These are phyloP conservation scores for Aspergillus avenaceus DNA, from an alignment of 495 filamentous ascomycete genomes.

Conservation along the genomic window DNA sequence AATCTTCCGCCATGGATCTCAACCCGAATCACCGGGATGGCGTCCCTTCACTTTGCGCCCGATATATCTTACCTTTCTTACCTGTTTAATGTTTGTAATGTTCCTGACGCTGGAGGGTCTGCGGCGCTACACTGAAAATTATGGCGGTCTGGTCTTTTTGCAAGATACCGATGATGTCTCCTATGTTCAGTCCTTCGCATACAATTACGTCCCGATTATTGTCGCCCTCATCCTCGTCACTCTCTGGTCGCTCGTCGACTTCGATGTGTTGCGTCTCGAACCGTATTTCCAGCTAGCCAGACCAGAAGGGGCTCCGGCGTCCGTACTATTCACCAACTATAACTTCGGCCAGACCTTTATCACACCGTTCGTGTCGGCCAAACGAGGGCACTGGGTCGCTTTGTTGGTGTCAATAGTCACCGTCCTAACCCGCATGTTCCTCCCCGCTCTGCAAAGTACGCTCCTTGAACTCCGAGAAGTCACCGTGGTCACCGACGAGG, in stretches of 20 bases:
- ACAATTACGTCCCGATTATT: constrained; percentile 39
- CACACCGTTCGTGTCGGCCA: constrained; percentile 33
- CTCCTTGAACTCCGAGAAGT: constrained; percentile 35
- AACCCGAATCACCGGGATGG: constrained; percentile 23
- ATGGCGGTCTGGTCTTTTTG: constrained; percentile 33
- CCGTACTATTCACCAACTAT: constrained; percentile 39
- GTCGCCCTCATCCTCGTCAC: constrained; percentile 30
- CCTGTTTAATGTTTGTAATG: constrained; percentile 23
- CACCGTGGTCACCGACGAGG: constrained; percentile 14
- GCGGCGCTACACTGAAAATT: constrained; percentile 29
- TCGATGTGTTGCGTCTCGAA: constrained; percentile 39
- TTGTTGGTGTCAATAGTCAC: constrained; percentile 32
- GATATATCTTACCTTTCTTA: constrained; percentile 23
- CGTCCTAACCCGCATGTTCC: constrained; percentile 33
- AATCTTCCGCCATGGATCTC: constrained; percentile 6
- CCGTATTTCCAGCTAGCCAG: constrained; percentile 38
- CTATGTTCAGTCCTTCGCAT: constrained; percentile 29
- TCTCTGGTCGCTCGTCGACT: constrained; percentile 39
- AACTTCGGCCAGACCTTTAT: constrained; percentile 40
- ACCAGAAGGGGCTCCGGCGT: constrained; percentile 32
- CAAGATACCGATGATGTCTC: constrained; percentile 31
- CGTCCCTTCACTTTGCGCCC: constrained; percentile 35
- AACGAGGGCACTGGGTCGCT: constrained; percentile 35
- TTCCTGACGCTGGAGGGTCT: constrained; percentile 27
- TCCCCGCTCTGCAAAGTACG: constrained; percentile 34